These are phyloP conservation scores for Sporothrix mexicana DNA, from an alignment of 2,329 filamentous ascomycete genomes.

Conservation along the genomic window DNA sequence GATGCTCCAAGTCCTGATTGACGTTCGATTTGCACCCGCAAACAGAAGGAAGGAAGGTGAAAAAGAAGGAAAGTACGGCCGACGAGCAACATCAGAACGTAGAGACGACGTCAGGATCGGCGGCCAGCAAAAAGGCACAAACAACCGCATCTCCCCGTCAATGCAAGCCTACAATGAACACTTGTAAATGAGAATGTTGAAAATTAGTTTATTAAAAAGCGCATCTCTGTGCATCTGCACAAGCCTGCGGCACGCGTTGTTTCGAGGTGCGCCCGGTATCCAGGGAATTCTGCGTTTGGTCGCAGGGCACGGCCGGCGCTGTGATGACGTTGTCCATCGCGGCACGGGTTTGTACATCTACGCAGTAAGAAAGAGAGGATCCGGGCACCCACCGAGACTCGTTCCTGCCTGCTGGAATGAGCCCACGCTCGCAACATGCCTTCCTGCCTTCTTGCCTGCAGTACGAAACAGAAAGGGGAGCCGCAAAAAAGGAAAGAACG, in stretches of 20 bases:
- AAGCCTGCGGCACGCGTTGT: neutral
- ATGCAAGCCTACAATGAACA: too few relatives aligned
- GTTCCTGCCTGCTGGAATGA: slow-evolving; percentile 18
- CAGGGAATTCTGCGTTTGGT: neutral
- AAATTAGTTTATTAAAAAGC: too few relatives aligned
- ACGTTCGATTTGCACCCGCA: neutral
- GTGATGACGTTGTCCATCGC: neutral
- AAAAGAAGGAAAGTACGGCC: neutral
- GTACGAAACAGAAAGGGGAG: neutral
- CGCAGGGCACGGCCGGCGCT: slow-evolving; percentile 2
- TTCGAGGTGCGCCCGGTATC: neutral
- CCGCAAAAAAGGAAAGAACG: neutral
- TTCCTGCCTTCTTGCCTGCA: neutral
- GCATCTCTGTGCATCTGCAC: too few relatives aligned
- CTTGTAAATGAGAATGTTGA: too few relatives aligned
- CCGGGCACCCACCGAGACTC: neutral
- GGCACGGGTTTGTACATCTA: neutral
- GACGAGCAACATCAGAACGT: neutral
- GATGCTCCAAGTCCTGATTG: neutral
- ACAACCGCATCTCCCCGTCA: too few relatives aligned
- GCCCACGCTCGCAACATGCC: neutral
- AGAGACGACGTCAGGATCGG: slow-evolving; percentile 13
- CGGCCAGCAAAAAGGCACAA: slow-evolving; percentile 5
- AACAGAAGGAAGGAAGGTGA: neutral
- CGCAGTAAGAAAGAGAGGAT: neutral